Evolutionary conservation across 1,284 basidiomycete genomes (phyloP).

Genomic region (Chalciporus sp.): DNA sequence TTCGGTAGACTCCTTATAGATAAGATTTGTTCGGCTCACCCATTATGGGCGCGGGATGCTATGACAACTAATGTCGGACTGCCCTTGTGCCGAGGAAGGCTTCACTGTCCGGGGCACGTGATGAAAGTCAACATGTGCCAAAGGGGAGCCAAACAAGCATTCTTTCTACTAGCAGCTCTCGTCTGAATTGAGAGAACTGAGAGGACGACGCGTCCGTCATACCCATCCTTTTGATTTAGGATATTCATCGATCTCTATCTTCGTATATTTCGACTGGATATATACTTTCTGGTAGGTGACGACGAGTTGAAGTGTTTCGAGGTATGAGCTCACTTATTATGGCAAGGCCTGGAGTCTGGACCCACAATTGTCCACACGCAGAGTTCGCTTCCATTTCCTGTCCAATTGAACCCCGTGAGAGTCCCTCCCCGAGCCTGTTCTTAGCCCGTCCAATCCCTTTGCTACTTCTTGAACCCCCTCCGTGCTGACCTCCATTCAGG

Average conservation of each 20-base stretch:
- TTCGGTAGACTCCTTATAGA: neutral
- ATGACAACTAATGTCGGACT: conserved; percentile 13
- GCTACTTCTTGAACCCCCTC: neutral
- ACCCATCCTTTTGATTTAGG: conserved; percentile 9
- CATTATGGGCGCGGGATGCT: neutral
- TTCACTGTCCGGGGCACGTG: conserved; percentile 30
- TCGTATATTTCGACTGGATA: conserved; percentile 4
- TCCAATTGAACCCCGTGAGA: conserved; percentile 42
- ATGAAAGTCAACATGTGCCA: conserved; percentile 28
- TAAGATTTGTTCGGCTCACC: neutral
- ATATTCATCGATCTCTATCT: conserved; percentile 11
- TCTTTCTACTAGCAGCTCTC: conserved; percentile 3
- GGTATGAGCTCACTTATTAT: conserved; percentile 31
- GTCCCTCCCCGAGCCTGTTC: conserved; percentile 17
- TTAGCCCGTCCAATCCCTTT: conserved; percentile 4
- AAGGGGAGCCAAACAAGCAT: conserved; percentile 30
- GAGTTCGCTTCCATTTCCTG: conserved; percentile 39
- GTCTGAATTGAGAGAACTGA: neutral
- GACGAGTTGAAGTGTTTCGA: conserved; percentile 5
- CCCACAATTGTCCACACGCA: conserved; percentile 47
- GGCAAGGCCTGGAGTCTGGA: conserved; percentile 40
- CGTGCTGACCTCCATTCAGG: conserved; percentile 41
- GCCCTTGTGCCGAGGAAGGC: neutral
- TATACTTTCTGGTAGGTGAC: conserved; percentile 30
- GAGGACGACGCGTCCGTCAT: conserved; percentile 3